Percentiles rank a stretch among this genome's conserved stretches.
Conservation (phyloP, 495 filamentous ascomycete species). For the Letharia columbiana region DNA sequence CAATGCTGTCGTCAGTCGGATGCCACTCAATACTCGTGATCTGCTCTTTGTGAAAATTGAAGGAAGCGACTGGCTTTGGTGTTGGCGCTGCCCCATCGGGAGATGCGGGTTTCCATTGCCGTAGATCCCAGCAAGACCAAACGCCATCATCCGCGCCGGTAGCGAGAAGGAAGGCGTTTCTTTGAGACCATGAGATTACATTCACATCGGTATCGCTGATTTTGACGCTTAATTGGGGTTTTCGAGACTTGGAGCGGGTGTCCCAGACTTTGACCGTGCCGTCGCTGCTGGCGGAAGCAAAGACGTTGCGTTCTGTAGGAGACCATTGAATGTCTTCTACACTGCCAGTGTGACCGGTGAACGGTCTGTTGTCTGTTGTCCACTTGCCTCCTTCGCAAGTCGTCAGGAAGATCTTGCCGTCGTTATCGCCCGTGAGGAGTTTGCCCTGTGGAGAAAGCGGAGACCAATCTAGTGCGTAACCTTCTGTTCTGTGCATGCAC, state of each 20-base stretch:
- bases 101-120: conserved; percentile 74
- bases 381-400: conserved; percentile 80
- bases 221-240: conserved; percentile 74
- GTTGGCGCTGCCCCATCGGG: conserved; percentile 38
- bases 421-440: conserved; percentile 83
- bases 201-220: conserved; percentile 84
- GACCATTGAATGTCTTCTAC: conserved; percentile 97
- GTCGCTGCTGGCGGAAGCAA: conserved; percentile 86
- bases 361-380: conserved; percentile 71
- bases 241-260: conserved; percentile 76
- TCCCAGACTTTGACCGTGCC: conserved; percentile 95
- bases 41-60: conserved; percentile 90
- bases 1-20: conserved; percentile 87
- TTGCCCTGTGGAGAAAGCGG: conserved; percentile 66
- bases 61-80: conserved; percentile 73
- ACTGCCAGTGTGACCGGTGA: conserved; percentile 71
- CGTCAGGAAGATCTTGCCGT: conserved; percentile 80
- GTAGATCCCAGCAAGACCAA: conserved; percentile 93
- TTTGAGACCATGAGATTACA: conserved; percentile 85
- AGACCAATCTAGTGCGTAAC: conserved; percentile 94
- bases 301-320: conserved; percentile 81
- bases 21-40: conserved; percentile 97
- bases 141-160: conserved; percentile 90
- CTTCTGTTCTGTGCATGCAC: conserved; percentile 83
- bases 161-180: conserved; percentile 79